Evolutionary conservation across 345 rosid species (phyloP), one percentile per base, ranked within the genome.

Genomic region (Eucalyptus camaldulensis): DNA sequence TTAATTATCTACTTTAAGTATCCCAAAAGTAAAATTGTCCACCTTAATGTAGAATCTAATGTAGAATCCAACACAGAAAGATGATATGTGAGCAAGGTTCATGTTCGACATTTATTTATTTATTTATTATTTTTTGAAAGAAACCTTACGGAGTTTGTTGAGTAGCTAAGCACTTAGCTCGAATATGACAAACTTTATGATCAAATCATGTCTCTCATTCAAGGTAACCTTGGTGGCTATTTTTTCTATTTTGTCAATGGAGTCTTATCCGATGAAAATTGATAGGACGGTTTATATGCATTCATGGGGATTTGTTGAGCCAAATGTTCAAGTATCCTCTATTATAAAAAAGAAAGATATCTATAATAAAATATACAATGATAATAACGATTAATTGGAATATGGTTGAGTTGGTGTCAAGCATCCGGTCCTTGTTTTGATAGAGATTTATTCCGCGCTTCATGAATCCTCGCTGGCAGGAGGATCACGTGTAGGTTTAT

Each of bases 41-140:
- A n/a, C 87, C 87, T 27, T 21, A 21, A 76, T 76, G 83, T 37
- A 72, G 45, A 72, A 72, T 37, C 8, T 37, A 37, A 72, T 72
- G 83, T 37, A 76, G 47, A 76, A 76, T 37, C 47, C 83, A 76
- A 76, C 27, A 19, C 24, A 37, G 49, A 85, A 85, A 31, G 21
- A 85, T 45, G 24, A 85, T 85, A 31, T 76, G 83, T 40, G 27
- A 12, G 12, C 47, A 76, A 22, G 15, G 27, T 76, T 4, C 47
- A 21, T 10, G 83, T 37, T 37, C 4, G 47, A 40, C 47, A 76
- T 5, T 76, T 76, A 3, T 37, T 19, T 53, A 33, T 0, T 19
- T 19, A 0, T 7, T 14, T 8, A 7, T 40, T n/a, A n/a, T 49
- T 2, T 49, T 17, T 17, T 0, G 1, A 31, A 76, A 17, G 4